These are phyloP conservation scores for Aureobasidium sp. DNA, from an alignment of 2,329 filamentous ascomycete species.

Conservation along the genomic window DNA sequence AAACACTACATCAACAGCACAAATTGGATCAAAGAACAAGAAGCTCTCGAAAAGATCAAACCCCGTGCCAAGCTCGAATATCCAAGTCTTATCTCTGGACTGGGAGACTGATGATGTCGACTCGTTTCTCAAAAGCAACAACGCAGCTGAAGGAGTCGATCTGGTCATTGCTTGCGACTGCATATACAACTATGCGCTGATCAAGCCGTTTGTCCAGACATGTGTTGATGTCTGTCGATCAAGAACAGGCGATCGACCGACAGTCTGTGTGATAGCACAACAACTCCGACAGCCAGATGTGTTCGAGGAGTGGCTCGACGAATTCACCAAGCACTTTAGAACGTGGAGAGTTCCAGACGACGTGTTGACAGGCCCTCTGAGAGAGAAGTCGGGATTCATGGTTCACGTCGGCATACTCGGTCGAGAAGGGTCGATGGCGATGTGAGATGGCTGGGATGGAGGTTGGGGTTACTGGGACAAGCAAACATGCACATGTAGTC, in stretches of 20 bases:
- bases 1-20: constrained; percentile 37
- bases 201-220: constrained; percentile 72
- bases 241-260: constrained; percentile 39
- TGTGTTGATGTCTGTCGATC: constrained; percentile 66
- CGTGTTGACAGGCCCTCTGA: constrained; percentile 50
- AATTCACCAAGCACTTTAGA: constrained; percentile 57
- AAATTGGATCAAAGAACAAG: neutral
- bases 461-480: neutral
- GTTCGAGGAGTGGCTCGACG: constrained; percentile 69
- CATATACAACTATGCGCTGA: constrained; percentile 84
- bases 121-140: constrained; percentile 41
- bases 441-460: neutral
- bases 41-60: neutral
- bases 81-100: constrained; percentile 47
- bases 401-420: constrained; percentile 66
- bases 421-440: neutral
- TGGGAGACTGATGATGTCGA: constrained; percentile 60
- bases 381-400: constrained; percentile 63
- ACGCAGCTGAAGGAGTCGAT: constrained; percentile 27
- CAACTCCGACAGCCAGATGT: constrained; percentile 79
- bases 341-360: constrained; percentile 68
- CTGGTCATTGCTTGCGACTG: constrained; percentile 81
- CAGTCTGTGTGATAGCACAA: constrained; percentile 75
- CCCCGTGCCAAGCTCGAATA: neutral
- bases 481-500: neutral